Evolutionary conservation across 2,329 filamentous ascomycete genomes (phyloP), one percentile per base, ranked within the genome.

Genomic region (Neofusicoccum parvum): DNA sequence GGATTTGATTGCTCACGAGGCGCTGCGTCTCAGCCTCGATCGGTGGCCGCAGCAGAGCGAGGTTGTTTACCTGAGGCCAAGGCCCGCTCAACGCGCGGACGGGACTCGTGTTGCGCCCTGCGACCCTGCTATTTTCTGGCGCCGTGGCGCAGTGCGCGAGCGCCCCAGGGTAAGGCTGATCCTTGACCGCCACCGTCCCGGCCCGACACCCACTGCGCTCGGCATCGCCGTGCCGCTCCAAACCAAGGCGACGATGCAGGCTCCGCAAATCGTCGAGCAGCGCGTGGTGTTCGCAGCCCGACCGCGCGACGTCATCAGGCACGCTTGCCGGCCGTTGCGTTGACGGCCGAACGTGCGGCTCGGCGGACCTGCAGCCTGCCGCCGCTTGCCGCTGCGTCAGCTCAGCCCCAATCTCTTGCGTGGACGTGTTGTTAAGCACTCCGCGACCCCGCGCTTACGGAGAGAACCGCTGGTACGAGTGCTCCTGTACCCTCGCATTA

Each of bases 51-150:
- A 59, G 54, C 54, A 59, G 39, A 45, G 37, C 37, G 37, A 36
- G 41, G 56, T n/a, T 60, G 41, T 48, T 60, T 60, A 60, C 56
- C 23, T 59, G 54, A 45, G 54, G 54, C 54, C 54, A 60, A 60
- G 56, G 54, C 51, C 51, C 54, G 54, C 54, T 27, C 51, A 41
- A 39, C 39, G 51, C 53, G 50, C 53, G 53, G 41, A 12, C 41
- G 41, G 39, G 54, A 20, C 54, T 46, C 54, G 39, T 59, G 53
- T 56, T 20, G 53, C 53, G 39, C 56, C 41, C 43, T 48, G 43
- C n/a, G n/a, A 9, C n/a, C 43, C n/a, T 45, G 56, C 56, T 59
- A 45, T 48, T 60, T 60, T 60, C 37, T 20, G 12, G 32, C 37
- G 39, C n/a, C n/a, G 54, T 45, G 39, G 54, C 54, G 54, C 41